A percentile compares a stretch with the other conserved stretches of the same genome.
Conservation (phyloP, 305 asterid species). For the Vinca major region DNA sequence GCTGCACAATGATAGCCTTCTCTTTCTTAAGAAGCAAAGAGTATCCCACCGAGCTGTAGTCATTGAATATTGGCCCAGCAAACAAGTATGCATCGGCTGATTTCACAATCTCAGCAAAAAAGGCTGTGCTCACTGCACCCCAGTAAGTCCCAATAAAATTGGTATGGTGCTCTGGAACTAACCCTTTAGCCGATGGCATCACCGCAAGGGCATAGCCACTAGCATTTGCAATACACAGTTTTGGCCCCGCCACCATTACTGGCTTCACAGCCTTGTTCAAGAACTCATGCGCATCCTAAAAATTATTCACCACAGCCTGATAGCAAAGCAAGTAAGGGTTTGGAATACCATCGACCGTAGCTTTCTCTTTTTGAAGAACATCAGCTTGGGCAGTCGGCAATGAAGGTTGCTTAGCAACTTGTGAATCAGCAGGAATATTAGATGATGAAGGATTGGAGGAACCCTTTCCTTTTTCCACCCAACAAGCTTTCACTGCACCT, state of each 20-base stretch:
- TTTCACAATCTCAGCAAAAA: slow-evolving; percentile 81
- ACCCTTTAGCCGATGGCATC: slow-evolving; percentile 84
- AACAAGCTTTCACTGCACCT: too few relatives aligned
- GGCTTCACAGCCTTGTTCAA: slow-evolving; percentile 81
- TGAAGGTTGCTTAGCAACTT: too few relatives aligned
- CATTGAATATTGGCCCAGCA: slow-evolving; percentile 82
- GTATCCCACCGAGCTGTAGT: slow-evolving; percentile 78
- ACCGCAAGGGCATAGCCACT: slow-evolving; percentile 59
- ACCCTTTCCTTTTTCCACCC: too few relatives aligned
- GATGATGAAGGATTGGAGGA: too few relatives aligned
- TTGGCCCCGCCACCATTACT: slow-evolving; percentile 82
- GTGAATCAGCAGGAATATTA: too few relatives aligned
- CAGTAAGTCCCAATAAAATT: slow-evolving; percentile 86
- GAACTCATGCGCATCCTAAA: slow-evolving; percentile 87
- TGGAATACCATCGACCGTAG: too few relatives aligned
- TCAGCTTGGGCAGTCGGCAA: too few relatives aligned
- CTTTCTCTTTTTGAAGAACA: too few relatives aligned
- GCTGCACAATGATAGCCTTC: slow-evolving; percentile 67
- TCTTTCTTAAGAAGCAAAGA: slow-evolving; percentile 78
- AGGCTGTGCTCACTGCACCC: slow-evolving; percentile 86
- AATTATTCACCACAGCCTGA: slow-evolving; percentile 75
- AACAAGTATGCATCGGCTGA: slow-evolving; percentile 87
- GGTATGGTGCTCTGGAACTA: slow-evolving; percentile 64
- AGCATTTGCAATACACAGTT: slow-evolving; percentile 68
- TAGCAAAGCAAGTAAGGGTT: background rate